Base-by-base conservation (phyloP, 2,329 filamentous ascomycete genomes). In the Diaporthe australafricana region DNA sequence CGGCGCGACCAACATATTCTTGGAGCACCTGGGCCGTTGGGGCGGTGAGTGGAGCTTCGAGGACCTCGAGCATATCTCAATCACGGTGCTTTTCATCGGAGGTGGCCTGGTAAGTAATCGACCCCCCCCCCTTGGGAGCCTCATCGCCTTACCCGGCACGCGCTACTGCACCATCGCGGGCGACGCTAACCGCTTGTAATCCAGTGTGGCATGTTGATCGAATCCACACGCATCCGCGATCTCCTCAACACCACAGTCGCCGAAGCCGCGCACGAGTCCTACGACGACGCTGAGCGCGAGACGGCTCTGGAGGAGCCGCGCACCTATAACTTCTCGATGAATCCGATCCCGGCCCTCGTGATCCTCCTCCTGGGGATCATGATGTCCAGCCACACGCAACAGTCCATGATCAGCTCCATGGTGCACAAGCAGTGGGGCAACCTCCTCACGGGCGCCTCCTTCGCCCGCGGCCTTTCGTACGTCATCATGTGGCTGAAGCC, bases 391-490 rank as follows among this genome's bases (percentile, higher is more conserved):
- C 96, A 98, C 81, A 94, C 96, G 72, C 95, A 98, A 80, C 81
- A 86, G 35, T 93, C 91, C 72, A 94, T 94, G 92, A 88, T 95
- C 57, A 96, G 94, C 12, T 94, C 91, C 76, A 98, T 96, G 94
- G 89, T 98, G 62, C 96, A 98, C 83, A 92, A 92, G 79, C 95
- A 98, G 82, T 98, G 96, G 96, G 96, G 96, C 32, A 91, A 91
- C 77, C 87, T 98, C 75, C 88, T 98, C 68, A 88, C 94, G 57
- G 94, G 92, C 32, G 95, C 94, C 69, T 92, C 95, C 0, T 87
- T 97, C 71, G 91, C 94, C 30, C 90, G 96, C 57, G 91, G 87
- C 1, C 83, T 94, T 70, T 97, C 95, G 8, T 98, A 98, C 80
- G 81, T 96, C 6, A 83, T 95, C 50, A 83, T 94, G 72, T 98